These are phyloP conservation scores for Polymyxa betae DNA, from an alignment of 208 protist genomes.

Conservation along the genomic window DNA sequence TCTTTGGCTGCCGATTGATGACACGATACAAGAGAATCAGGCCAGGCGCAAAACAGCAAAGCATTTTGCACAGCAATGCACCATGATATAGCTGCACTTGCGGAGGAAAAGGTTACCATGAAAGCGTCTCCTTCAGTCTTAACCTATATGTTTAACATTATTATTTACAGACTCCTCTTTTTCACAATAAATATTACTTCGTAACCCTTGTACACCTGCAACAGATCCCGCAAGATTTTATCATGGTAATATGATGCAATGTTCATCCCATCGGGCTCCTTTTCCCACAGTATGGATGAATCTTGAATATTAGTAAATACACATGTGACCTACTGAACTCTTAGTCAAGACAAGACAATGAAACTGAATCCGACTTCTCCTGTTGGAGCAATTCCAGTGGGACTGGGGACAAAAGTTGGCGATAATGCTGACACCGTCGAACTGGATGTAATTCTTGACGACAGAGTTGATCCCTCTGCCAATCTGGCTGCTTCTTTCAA, in stretches of 20 bases:
- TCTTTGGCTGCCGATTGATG: background rate
- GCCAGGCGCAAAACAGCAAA: conserved; percentile 51
- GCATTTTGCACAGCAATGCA: conserved; percentile 63
- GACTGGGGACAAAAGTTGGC: no score
- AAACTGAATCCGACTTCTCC: background rate
- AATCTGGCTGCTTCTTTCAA: conserved; percentile 3
- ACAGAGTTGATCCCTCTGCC: no score
- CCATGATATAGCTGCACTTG: conserved; percentile 54
- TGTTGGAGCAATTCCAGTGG: background rate
- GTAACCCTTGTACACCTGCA: conserved; percentile 57
- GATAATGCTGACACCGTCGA: no score
- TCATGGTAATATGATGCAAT: conserved; percentile 56
- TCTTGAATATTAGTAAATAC: conserved; percentile 57
- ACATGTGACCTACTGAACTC: conserved; percentile 55
- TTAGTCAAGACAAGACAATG: background rate
- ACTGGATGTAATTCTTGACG: no score
- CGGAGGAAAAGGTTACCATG: conserved; percentile 58
- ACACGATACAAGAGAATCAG: background rate
- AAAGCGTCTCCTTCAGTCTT: conserved; percentile 63
- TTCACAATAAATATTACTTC: background rate
- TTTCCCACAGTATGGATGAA: conserved; percentile 49
- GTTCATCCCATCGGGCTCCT: conserved; percentile 17
- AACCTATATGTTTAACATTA: background rate
- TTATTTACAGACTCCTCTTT: background rate
- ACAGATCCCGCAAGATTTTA: conserved; percentile 55